These are phyloP conservation scores for Aplosporella prunicola DNA, from an alignment of 2,329 filamentous ascomycete genomes.

Conservation along the genomic window DNA sequence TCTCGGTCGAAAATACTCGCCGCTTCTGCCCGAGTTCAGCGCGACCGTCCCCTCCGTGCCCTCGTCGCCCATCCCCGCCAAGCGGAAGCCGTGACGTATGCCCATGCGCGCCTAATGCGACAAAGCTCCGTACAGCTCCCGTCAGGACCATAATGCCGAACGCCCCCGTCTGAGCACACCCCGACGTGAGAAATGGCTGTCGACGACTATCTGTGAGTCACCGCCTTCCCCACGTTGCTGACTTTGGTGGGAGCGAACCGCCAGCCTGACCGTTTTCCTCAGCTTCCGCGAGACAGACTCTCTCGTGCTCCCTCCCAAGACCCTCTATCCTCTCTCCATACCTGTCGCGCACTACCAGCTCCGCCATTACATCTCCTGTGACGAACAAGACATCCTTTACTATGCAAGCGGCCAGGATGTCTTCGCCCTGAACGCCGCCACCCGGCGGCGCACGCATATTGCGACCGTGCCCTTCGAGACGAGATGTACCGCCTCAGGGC, in stretches of 20 bases:
- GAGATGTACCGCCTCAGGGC: conserved; percentile 77
- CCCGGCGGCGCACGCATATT: conserved; percentile 66
- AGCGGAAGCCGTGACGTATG: conserved; percentile 9
- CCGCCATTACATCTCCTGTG: conserved; percentile 78
- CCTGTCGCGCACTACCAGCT: conserved; percentile 67
- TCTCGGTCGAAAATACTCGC: background rate
- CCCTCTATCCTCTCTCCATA: conserved; percentile 40
- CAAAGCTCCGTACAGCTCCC: conserved; percentile 1
- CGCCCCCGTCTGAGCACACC: conserved; percentile 18
- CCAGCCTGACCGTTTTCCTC: conserved; percentile 11
- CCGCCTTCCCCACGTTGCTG: background rate
- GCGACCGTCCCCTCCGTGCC: background rate
- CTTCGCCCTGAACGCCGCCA: conserved; percentile 50
- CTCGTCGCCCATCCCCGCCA: background rate
- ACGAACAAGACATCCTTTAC: conserved; percentile 69
- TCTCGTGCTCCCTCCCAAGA: conserved; percentile 35
- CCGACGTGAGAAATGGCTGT: conserved; percentile 26
- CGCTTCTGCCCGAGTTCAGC: too few relatives aligned
- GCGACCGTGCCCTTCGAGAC: conserved; percentile 57
- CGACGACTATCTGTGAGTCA: conserved; percentile 27
- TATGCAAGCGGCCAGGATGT: conserved; percentile 66
- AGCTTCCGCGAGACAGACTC: conserved; percentile 39
- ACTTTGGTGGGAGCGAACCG: too few relatives aligned
- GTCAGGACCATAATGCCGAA: conserved; percentile 21
- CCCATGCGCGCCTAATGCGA: conserved; percentile 8